Evolutionary conservation across 306 rosid species (phyloP).

Genomic region (Lathyrus aphaca): DNA sequence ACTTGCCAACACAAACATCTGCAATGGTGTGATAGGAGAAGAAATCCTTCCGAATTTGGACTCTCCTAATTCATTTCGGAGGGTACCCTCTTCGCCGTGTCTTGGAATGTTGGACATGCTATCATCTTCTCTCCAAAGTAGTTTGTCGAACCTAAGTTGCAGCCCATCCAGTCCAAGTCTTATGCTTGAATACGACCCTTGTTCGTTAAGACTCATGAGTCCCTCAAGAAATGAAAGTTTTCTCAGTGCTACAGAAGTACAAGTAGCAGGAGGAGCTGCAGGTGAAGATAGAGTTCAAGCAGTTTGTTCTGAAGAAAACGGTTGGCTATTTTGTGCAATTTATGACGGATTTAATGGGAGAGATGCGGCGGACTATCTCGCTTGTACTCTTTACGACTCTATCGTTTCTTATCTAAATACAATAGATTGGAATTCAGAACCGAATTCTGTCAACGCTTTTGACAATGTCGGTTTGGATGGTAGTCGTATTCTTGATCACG

Average conservation of each 20-base stretch:
- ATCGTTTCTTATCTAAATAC: constrained; percentile 59
- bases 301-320: constrained; percentile 96
- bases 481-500: constrained; percentile 30
- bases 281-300: constrained; percentile 99
- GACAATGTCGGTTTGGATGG: constrained; percentile 38
- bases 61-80: constrained; percentile 90
- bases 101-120: constrained; percentile 80
- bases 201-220: constrained; percentile 61
- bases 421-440: constrained; percentile 61
- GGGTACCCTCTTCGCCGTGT: constrained; percentile 75
- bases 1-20: constrained; percentile 95
- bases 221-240: constrained; percentile 72
- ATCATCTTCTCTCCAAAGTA: constrained; percentile 83
- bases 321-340: constrained; percentile 96
- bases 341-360: constrained; percentile 97
- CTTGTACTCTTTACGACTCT: constrained; percentile 85
- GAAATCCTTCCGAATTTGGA: constrained; percentile 98
- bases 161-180: constrained; percentile 78
- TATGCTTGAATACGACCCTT: constrained; percentile 62
- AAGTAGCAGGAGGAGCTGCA: constrained; percentile 99
- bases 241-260: constrained; percentile 76
- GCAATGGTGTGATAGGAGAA: constrained; percentile 93
- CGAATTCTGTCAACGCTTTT: constrained; percentile 49
- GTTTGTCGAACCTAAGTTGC: constrained; percentile 82
- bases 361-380: constrained; percentile 97